phyloP scores from a whole-genome alignment of 257 asterid species.

The Ehretia macrophylla region DNA sequence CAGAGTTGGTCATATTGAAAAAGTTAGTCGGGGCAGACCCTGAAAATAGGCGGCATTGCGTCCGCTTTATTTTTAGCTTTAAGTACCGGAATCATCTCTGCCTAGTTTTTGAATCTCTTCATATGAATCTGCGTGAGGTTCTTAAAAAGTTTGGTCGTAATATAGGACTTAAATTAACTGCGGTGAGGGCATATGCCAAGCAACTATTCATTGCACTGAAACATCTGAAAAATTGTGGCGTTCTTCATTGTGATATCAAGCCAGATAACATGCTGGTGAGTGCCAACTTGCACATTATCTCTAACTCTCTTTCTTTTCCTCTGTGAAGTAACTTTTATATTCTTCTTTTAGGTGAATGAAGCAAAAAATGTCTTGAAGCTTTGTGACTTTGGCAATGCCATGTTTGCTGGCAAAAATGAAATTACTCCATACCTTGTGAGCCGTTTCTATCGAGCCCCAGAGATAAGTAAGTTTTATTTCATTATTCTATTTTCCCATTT shows the following conservation, averaged over 20 bases:
- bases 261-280: conserved; percentile 99
- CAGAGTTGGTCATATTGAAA: conserved; percentile 81
- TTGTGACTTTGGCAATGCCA: conserved; percentile 98
- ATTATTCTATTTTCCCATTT: background rate
- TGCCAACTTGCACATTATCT: background rate
- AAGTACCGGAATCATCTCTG: conserved; percentile 98
- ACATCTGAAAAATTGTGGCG: conserved; percentile 89
- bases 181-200: conserved; percentile 98
- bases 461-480: conserved; percentile 65
- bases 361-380: conserved; percentile 90
- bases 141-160: conserved; percentile 98
- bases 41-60: conserved; percentile 91
- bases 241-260: conserved; percentile 97
- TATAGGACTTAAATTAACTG: conserved; percentile 95
- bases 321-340: background rate
- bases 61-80: conserved; percentile 87
- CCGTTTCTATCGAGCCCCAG: conserved; percentile 99
- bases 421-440: conserved; percentile 98
- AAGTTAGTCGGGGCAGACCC: conserved; percentile 96
- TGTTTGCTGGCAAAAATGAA: conserved; percentile 99
- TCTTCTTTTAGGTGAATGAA: conserved; percentile 65
- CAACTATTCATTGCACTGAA: conserved; percentile 92
- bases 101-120: conserved; percentile 99
- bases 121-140: conserved; percentile 99
- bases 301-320: background rate